These are phyloP conservation scores for Diaporthe ampelina DNA, from an alignment of 2,329 filamentous ascomycete species.

Conservation along the genomic window DNA sequence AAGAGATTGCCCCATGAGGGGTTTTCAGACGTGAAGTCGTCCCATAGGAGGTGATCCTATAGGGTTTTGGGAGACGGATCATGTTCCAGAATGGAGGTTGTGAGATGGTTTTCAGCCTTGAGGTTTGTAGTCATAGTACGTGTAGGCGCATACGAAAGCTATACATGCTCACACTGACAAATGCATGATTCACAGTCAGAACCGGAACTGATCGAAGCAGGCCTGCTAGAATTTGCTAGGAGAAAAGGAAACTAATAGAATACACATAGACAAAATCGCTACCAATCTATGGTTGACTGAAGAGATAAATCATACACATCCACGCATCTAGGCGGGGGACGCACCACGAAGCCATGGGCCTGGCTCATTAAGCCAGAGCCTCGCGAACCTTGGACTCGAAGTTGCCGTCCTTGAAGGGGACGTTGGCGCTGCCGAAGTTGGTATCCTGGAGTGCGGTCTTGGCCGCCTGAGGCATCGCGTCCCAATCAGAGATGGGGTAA, in stretches of 20 bases:
- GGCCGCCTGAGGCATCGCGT: constrained; percentile 52
- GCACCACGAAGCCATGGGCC: not conserved
- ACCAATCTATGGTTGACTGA: constrained; percentile 9
- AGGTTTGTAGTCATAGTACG: not conserved
- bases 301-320: not conserved
- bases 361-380: constrained; percentile 6
- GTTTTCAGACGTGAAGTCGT: too few species aligned
- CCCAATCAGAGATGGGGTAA: constrained; percentile 57
- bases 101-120: too few species aligned
- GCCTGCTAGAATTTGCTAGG: not conserved
- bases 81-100: too few species aligned
- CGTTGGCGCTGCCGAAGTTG: constrained; percentile 56
- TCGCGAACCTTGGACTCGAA: constrained; percentile 30
- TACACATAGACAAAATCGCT: not conserved
- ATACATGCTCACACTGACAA: not conserved
- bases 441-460: constrained; percentile 51
- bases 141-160: too few species aligned
- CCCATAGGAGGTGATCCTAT: too few species aligned
- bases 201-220: not conserved
- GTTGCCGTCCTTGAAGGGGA: constrained; percentile 53
- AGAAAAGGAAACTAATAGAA: not conserved
- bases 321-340: not conserved
- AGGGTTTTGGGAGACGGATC: too few species aligned
- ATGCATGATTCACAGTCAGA: too few species aligned
- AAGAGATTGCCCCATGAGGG: too few species aligned